phyloP scores from a whole-genome alignment of 1,284 basidiomycete species.

The Tremellales sp. region DNA sequence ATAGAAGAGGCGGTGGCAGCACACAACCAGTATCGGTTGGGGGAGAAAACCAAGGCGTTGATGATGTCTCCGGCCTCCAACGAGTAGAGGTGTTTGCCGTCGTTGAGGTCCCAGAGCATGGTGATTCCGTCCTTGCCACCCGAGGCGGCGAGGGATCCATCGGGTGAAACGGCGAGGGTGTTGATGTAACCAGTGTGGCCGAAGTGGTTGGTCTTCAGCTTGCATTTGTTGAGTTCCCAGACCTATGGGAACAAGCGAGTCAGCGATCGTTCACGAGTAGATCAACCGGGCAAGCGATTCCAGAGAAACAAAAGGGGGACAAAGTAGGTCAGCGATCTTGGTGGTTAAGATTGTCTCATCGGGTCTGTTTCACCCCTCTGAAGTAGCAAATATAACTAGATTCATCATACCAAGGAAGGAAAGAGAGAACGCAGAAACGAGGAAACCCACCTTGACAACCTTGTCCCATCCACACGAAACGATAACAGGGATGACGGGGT shows the following conservation, averaged over 20 bases:
- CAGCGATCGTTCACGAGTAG: too few relatives aligned
- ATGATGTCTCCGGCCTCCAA: slow-evolving; percentile 98
- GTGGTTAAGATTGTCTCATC: slow-evolving; percentile 69
- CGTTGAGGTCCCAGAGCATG: slow-evolving; percentile 99
- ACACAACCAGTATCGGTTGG: slow-evolving; percentile 99
- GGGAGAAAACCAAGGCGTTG: slow-evolving; percentile 99
- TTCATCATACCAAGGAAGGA: slow-evolving; percentile 52
- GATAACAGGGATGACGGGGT: slow-evolving; percentile 96
- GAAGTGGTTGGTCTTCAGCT: slow-evolving; percentile 99
- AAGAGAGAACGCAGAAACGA: slow-evolving; percentile 4
- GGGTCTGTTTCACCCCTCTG: slow-evolving; percentile 61
- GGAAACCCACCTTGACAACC: slow-evolving; percentile 87
- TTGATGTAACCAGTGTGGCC: slow-evolving; percentile 99
- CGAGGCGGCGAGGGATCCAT: slow-evolving; percentile 97
- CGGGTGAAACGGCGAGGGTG: slow-evolving; percentile 97
- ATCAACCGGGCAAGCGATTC: too few relatives aligned
- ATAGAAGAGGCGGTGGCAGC: slow-evolving; percentile 96
- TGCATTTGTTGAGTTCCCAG: slow-evolving; percentile 99
- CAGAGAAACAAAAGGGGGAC: slow-evolving; percentile 8
- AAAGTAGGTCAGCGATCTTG: slow-evolving; percentile 65
- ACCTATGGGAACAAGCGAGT: slow-evolving; percentile 60
- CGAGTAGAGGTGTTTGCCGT: slow-evolving; percentile 99
- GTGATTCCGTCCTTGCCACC: slow-evolving; percentile 99
- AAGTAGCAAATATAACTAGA: slow-evolving; percentile 75
- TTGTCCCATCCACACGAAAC: slow-evolving; percentile 99